phyloP scores from a whole-genome alignment of 1,139 yeast genomes.

The Geotrichum bryndzae region DNA sequence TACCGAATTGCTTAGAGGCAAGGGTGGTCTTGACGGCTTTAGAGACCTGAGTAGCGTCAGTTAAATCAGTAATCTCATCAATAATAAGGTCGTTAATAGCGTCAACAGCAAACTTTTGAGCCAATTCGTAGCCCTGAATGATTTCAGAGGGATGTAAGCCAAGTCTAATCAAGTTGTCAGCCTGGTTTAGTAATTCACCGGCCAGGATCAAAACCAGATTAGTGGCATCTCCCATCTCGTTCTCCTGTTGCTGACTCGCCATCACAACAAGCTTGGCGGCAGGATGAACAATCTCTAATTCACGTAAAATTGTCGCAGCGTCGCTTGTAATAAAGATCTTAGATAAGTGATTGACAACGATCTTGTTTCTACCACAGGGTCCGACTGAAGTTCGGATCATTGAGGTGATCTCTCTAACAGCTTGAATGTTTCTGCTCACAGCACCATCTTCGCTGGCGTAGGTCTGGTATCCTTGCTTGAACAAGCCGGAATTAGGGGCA shows the following conservation, averaged over 20 bases:
- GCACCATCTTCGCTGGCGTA: constrained; percentile 92
- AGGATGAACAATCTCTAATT: constrained; percentile 92
- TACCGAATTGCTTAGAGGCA: constrained; percentile 90
- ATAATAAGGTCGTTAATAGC: constrained; percentile 57
- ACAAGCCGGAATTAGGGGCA: constrained; percentile 88
- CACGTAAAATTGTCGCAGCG: constrained; percentile 93
- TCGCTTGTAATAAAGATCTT: constrained; percentile 88
- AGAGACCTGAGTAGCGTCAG: constrained; percentile 51
- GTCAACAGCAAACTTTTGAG: constrained; percentile 65
- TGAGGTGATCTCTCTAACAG: constrained; percentile 86
- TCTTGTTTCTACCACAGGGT: constrained; percentile 95
- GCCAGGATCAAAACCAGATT: constrained; percentile 71
- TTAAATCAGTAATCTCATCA: constrained; percentile 55
- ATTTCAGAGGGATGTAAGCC: constrained; percentile 90
- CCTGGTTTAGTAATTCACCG: constrained; percentile 81
- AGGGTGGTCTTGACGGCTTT: constrained; percentile 83
- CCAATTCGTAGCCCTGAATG: constrained; percentile 82
- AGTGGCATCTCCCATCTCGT: constrained; percentile 79
- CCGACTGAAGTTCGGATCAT: constrained; percentile 95
- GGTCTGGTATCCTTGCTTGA: constrained; percentile 93
- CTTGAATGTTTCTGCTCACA: constrained; percentile 82
- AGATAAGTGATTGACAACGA: constrained; percentile 77
- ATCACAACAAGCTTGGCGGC: constrained; percentile 92
- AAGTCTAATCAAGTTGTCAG: constrained; percentile 74
- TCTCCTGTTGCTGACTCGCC: constrained; percentile 96